Conservation (phyloP, 2,329 filamentous ascomycete genomes). For the Tolypocladium inflatum region DNA sequence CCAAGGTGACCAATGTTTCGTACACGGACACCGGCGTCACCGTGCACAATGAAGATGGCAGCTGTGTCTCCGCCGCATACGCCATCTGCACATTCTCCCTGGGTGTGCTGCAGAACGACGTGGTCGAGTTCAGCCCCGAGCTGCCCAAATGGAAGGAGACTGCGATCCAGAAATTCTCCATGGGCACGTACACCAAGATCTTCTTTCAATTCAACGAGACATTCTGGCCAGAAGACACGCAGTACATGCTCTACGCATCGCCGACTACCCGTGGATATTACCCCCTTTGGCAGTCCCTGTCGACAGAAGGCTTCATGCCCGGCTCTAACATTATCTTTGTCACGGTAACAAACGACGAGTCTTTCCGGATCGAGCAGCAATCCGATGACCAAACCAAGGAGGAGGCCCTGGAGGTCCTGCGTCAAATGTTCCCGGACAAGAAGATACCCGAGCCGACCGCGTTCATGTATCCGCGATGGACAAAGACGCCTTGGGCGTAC, state of each 20-base stretch:
- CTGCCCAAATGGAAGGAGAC: slow-evolving; percentile 56
- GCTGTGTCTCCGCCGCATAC: slow-evolving; percentile 49
- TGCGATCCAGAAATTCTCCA: slow-evolving; percentile 54
- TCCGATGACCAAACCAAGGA: slow-evolving; percentile 45
- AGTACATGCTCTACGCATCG: slow-evolving; percentile 37
- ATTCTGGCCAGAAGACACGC: slow-evolving; percentile 46
- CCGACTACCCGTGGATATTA: slow-evolving; percentile 30
- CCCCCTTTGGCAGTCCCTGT: slow-evolving; percentile 56
- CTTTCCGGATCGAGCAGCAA: slow-evolving; percentile 50
- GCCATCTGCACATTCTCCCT: slow-evolving; percentile 60
- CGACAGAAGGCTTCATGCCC: slow-evolving; percentile 44
- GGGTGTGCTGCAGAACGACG: slow-evolving; percentile 55
- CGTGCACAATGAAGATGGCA: slow-evolving; percentile 41
- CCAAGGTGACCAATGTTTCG: slow-evolving; percentile 42
- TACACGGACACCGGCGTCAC: slow-evolving; percentile 44
- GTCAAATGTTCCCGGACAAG: slow-evolving; percentile 49
- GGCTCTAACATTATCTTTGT: slow-evolving; percentile 57
- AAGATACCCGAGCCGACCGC: slow-evolving; percentile 48
- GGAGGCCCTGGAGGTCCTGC: slow-evolving; percentile 47
- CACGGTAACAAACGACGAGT: slow-evolving; percentile 47
- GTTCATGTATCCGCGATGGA: slow-evolving; percentile 46
- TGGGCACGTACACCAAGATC: slow-evolving; percentile 67
- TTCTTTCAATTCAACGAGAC: slow-evolving; percentile 60
- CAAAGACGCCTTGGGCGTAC: slow-evolving; percentile 30
- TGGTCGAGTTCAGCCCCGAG: slow-evolving; percentile 45